Evolutionary conservation across 2,329 filamentous ascomycete genomes (phyloP).

Genomic region (Gliomastix tumulicola): DNA sequence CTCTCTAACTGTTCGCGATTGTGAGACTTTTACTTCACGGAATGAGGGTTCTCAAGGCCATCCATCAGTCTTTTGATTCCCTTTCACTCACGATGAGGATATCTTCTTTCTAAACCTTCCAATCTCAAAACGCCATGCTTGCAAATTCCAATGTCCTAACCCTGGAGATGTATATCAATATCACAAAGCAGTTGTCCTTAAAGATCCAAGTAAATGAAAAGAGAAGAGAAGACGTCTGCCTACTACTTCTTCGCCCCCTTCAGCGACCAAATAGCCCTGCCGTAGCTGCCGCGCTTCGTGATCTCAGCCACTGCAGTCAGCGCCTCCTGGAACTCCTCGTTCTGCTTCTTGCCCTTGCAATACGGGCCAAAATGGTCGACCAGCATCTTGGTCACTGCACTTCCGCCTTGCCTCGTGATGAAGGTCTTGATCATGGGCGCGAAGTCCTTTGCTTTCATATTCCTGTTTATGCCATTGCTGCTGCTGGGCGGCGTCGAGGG

Average conservation of each 20-base stretch:
- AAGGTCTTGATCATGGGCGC: slow-evolving; percentile 70
- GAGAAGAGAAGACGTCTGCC: not conserved
- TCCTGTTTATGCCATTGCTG: slow-evolving; percentile 20
- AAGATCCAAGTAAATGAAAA: too few species aligned
- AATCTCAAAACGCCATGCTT: slow-evolving; percentile 2
- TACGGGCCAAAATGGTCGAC: slow-evolving; percentile 85
- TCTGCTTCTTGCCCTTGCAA: slow-evolving; percentile 58
- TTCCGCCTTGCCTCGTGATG: slow-evolving; percentile 69
- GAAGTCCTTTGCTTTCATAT: slow-evolving; percentile 53
- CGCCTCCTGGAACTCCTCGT: slow-evolving; percentile 75
- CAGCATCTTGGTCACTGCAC: slow-evolving; percentile 74
- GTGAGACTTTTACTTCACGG: too few species aligned
- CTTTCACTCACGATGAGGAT: too few species aligned
- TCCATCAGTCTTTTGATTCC: too few species aligned
- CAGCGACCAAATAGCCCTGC: slow-evolving; percentile 47
- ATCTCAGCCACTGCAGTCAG: slow-evolving; percentile 70
- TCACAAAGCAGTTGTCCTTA: too few species aligned
- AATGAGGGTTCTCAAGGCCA: too few species aligned
- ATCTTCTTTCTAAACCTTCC: too few species aligned
- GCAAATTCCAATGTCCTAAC: not conserved
- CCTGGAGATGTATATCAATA: too few species aligned
- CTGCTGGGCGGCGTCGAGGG: too few species aligned
- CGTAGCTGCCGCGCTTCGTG: slow-evolving; percentile 48
- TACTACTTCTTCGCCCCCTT: slow-evolving; percentile 23
- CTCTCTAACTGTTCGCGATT: too few species aligned